Conservation (phyloP, 2,329 filamentous ascomycete genomes). For the Neocucurbitaria cava region DNA sequence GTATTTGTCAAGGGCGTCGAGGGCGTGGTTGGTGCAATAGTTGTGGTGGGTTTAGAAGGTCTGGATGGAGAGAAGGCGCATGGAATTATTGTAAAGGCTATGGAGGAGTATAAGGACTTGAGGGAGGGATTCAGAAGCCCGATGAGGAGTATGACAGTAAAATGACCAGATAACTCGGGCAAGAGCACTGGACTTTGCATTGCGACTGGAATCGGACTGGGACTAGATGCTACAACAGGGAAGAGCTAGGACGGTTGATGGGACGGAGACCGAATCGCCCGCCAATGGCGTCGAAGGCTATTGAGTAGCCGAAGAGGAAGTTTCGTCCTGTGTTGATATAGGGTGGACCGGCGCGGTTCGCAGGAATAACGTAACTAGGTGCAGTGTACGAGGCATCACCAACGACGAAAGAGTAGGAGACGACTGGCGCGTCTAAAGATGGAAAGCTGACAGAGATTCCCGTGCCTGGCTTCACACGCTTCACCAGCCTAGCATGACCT, state of each 20-base stretch:
- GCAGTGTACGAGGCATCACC: conserved; percentile 33
- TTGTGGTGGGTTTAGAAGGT: conserved; percentile 74
- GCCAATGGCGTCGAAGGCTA: conserved; percentile 43
- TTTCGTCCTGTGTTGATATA: conserved; percentile 46
- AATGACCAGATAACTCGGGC: conserved; percentile 36
- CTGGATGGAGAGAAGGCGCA: conserved; percentile 81
- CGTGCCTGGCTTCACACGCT: conserved; percentile 40
- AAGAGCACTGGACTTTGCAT: conserved; percentile 19
- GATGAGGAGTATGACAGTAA: conserved; percentile 42
- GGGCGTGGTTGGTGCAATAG: conserved; percentile 75
- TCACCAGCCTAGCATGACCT: conserved; percentile 33
- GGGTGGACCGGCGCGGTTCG: conserved; percentile 25
- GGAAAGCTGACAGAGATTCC: conserved; percentile 36
- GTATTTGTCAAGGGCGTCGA: conserved; percentile 76
- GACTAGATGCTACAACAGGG: conserved; percentile 20
- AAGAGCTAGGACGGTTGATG: conserved; percentile 16
- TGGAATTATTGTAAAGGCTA: conserved; percentile 73
- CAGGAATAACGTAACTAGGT: conserved; percentile 39
- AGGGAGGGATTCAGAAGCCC: conserved; percentile 44
- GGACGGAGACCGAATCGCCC: conserved; percentile 43
- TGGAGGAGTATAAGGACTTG: conserved; percentile 61
- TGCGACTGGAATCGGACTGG: conserved; percentile 1
- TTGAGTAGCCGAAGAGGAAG: conserved; percentile 40
- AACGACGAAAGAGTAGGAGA: conserved; percentile 36
- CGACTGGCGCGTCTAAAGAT: conserved; percentile 15